A percentile compares a stretch with the other conserved stretches of the same genome.
These are phyloP conservation scores for Pichia sp. DNA, from an alignment of 1,139 yeast genomes.

Conservation along the genomic window DNA sequence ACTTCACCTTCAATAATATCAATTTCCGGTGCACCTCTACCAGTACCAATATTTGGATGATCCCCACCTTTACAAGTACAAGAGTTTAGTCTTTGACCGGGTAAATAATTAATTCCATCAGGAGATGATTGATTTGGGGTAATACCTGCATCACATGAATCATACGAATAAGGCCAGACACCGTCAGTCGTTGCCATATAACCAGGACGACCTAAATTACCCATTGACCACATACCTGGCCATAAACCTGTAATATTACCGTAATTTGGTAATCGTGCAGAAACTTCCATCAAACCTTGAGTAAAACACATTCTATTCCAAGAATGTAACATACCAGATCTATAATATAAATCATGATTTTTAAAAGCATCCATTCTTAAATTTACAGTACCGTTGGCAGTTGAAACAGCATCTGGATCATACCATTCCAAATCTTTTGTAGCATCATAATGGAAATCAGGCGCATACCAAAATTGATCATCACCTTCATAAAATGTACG, in stretches of 20 bases:
- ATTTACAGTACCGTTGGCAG: conserved; percentile 43
- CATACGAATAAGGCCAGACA: conserved; percentile 60
- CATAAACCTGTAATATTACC: conserved; percentile 53
- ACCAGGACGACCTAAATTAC: conserved; percentile 58
- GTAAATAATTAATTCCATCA: conserved; percentile 54
- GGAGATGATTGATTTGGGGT: conserved; percentile 59
- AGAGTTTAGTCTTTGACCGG: conserved; percentile 50
- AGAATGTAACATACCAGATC: conserved; percentile 57
- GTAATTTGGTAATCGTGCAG: conserved; percentile 48
- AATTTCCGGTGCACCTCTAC: conserved; percentile 64
- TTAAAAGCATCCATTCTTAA: conserved; percentile 51
- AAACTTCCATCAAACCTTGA: conserved; percentile 47
- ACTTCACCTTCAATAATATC: conserved; percentile 56
- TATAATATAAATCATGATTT: conserved; percentile 49
- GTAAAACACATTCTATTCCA: conserved; percentile 60
- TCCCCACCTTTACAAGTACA: conserved; percentile 54
- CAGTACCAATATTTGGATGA: conserved; percentile 53
- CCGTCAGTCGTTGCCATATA: conserved; percentile 58
- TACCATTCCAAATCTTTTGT: conserved; percentile 62
- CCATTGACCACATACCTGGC: conserved; percentile 65
- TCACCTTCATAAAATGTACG: conserved; percentile 58
- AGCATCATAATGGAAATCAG: conserved; percentile 52
- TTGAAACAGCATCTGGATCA: conserved; percentile 56
- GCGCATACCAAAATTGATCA: conserved; percentile 57
- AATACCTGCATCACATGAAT: conserved; percentile 57